These are phyloP conservation scores for Simplicillium aogashimaense DNA, from an alignment of 2,329 filamentous ascomycete genomes.

Conservation along the genomic window DNA sequence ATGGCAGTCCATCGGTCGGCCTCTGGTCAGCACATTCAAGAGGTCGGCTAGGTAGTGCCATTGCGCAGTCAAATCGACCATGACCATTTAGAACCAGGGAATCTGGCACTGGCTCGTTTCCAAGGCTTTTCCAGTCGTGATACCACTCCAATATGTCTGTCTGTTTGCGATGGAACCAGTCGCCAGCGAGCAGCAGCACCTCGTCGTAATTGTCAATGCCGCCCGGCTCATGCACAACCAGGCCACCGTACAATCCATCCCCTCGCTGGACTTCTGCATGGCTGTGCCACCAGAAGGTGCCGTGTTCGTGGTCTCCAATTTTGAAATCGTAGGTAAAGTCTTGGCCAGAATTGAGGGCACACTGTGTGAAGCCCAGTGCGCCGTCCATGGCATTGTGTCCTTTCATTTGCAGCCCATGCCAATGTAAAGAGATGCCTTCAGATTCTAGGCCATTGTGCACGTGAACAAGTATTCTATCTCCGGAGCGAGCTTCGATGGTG, in stretches of 20 bases:
- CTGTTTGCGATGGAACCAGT: conserved; percentile 27
- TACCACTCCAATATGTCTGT: conserved; percentile 21
- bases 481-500: conserved; percentile 41
- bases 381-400: conserved; percentile 36
- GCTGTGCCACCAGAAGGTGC: conserved; percentile 50
- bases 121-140: conserved; percentile 20
- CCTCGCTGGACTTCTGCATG: conserved; percentile 38
- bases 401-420: conserved; percentile 36
- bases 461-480: conserved; percentile 44
- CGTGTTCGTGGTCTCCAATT: conserved; percentile 43
- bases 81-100: conserved; percentile 24
- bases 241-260: conserved; percentile 47
- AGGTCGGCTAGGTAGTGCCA: conserved; percentile 15
- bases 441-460: conserved; percentile 52
- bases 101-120: conserved; percentile 28
- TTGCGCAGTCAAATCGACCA: conserved; percentile 18
- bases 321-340: conserved; percentile 33
- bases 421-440: conserved; percentile 34
- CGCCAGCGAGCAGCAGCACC: conserved; percentile 35
- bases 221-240: conserved; percentile 51
- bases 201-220: conserved; percentile 18
- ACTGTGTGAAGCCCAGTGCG: conserved; percentile 31
- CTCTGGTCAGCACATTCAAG: conserved; percentile 10
- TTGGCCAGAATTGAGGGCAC: conserved; percentile 25
- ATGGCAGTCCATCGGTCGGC: conserved; percentile 6